Base-by-base conservation (phyloP, 169 alveolate genomes). In the Eimeria necatrix region DNA sequence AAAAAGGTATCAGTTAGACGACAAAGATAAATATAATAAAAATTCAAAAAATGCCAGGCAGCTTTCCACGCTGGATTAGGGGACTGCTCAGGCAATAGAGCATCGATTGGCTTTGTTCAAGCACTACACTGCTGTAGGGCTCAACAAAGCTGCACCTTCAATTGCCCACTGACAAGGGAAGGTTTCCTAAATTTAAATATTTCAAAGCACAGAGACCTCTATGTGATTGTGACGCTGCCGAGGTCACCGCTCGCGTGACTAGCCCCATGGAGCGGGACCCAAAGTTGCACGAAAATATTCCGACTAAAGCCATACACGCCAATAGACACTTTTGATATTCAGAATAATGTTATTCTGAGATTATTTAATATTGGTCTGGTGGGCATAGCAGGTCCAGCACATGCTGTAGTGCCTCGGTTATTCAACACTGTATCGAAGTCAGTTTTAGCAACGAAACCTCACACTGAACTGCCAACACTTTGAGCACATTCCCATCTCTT, bases 181-280 rank as follows among this genome's bases (percentile, higher is more conserved):
- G 84, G 84, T 59, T 46, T 14, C 16, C 48, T 32, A 73, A 73
- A 16, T 46, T 73, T 41, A 24, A 73, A 73, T 73, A 73, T 73
- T 73, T 73, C 84, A 46, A 48, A 73, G 60, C 56, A 73, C 41
- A 41, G 20, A 59, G 60, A 73, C 60, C 18, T 32, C 84, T 73
- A 32, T 32, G 60, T 12, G 24, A 32, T 73, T 52, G 84, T 59
- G 48, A 52, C 84, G 18, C 84, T 7, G 84, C 60, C 12, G 14
- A 73, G 83, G 84, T 73, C 60, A 73, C 84, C 84, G 84, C 60
- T 73, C 84, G 32, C 84, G 84, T 41, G 84, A 22, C 20, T n/a
- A 73, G 60, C 84, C 48, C 84, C 59, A 24, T 32, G 84, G 5
- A 80, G 71, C 71, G 70, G 89, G 70, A 48, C 49, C 70, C 53